These are phyloP conservation scores for Cokeromyces recurvatus DNA, from an alignment of 371 early-diverging fungal genomes.

Conservation along the genomic window DNA sequence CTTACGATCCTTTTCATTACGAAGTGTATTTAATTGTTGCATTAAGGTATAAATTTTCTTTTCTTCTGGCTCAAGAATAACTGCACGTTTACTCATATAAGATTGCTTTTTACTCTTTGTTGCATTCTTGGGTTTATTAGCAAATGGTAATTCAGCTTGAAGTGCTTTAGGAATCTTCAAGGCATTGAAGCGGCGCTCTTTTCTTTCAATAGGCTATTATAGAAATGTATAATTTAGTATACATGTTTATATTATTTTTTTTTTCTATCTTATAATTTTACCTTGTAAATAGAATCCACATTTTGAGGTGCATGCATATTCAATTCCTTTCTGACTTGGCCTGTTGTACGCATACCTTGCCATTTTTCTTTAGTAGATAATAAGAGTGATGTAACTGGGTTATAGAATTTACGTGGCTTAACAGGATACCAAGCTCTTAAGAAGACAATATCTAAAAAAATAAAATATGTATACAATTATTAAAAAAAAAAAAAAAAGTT, in stretches of 20 bases:
- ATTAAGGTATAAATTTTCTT: constrained; percentile 78
- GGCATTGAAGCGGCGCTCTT: constrained; percentile 78
- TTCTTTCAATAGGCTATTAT: constrained; percentile 73
- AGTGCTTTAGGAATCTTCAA: constrained; percentile 81
- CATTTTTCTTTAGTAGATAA: constrained; percentile 66
- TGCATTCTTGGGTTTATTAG: constrained; percentile 78
- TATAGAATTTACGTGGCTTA: constrained; percentile 90
- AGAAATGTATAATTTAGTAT: neutral
- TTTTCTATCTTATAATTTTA: no score
- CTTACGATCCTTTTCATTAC: constrained; percentile 78
- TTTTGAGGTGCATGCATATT: constrained; percentile 65
- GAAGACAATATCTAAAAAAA: constrained; percentile 90
- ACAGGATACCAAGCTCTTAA: constrained; percentile 96
- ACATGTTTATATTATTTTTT: no score
- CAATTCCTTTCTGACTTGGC: constrained; percentile 82
- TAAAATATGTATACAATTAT: no score
- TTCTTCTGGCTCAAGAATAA: constrained; percentile 87
- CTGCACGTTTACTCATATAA: constrained; percentile 72
- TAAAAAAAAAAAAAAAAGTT: neutral
- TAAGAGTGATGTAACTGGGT: constrained; percentile 89
- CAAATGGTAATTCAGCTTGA: constrained; percentile 85
- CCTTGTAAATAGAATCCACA: constrained; percentile 81
- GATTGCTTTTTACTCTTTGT: constrained; percentile 45
- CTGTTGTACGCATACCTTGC: constrained; percentile 89
- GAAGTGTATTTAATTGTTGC: constrained; percentile 83